Evolutionary conservation across 2,329 filamentous ascomycete genomes (phyloP).

Genomic region (Hymenotorrendiella dingleyae): DNA sequence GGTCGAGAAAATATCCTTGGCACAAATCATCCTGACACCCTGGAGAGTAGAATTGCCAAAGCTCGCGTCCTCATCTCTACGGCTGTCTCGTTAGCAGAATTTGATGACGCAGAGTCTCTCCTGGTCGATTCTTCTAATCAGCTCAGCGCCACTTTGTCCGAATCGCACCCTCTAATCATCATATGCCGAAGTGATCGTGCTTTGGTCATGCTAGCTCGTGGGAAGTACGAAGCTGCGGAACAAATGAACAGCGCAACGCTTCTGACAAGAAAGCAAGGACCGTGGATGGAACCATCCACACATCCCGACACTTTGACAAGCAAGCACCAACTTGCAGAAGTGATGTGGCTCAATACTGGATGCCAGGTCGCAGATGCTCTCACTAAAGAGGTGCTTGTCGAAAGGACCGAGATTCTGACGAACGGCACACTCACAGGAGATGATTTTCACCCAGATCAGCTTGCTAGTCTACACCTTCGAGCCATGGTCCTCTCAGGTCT

Average conservation of each 20-base stretch:
- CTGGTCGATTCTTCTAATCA: slow-evolving; percentile 15
- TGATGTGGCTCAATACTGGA: slow-evolving; percentile 19
- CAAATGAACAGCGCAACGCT: slow-evolving; percentile 18
- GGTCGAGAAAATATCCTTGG: slow-evolving; percentile 19
- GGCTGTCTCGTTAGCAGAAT: slow-evolving; percentile 16
- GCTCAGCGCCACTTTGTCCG: slow-evolving; percentile 14
- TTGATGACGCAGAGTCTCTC: slow-evolving; percentile 19
- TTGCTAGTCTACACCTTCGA: slow-evolving; percentile 22
- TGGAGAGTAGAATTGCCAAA: slow-evolving; percentile 20
- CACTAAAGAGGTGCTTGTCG: slow-evolving; percentile 16
- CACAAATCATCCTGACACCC: slow-evolving; percentile 20
- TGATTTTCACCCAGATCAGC: slow-evolving; percentile 25
- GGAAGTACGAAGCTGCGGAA: slow-evolving; percentile 22
- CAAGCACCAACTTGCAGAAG: slow-evolving; percentile 21
- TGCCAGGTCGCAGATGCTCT: slow-evolving; percentile 20
- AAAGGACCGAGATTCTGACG: slow-evolving; percentile 21
- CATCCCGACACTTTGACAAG: slow-evolving; percentile 26
- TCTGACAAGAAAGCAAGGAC: slow-evolving; percentile 15
- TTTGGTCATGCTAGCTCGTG: slow-evolving; percentile 17
- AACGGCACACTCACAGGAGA: slow-evolving; percentile 17
- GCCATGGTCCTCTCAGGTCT: slow-evolving; percentile 23
- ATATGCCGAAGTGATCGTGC: slow-evolving; percentile 21
- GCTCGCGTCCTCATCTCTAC: slow-evolving; percentile 17
- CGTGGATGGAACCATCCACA: slow-evolving; percentile 20
- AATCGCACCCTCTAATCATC: slow-evolving; percentile 19